phyloP scores from a whole-genome alignment of 805 yeast species.

The Metschnikowia lochheadii region DNA sequence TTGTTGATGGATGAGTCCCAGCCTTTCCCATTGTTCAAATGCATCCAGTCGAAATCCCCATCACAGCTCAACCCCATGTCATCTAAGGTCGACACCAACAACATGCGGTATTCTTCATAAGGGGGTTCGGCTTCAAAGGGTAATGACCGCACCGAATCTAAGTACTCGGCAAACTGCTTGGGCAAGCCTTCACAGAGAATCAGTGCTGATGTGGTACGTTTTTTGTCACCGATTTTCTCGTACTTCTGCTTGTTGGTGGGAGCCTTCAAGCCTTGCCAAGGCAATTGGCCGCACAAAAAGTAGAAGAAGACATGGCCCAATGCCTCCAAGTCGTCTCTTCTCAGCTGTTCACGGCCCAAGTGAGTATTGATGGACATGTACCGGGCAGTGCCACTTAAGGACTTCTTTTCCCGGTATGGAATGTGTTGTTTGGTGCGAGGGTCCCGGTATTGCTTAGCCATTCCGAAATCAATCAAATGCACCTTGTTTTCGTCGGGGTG shows the following conservation, averaged over 20 bases:
- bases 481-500: conserved; percentile 60
- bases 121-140: conserved; percentile 80
- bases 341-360: conserved; percentile 91
- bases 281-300: conserved; percentile 91
- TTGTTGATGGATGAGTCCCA: conserved; percentile 76
- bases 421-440: conserved; percentile 77
- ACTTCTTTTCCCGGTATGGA: conserved; percentile 92
- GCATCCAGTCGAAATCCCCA: conserved; percentile 78
- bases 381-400: conserved; percentile 95
- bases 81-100: conserved; percentile 56
- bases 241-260: conserved; percentile 95
- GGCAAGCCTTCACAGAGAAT: conserved; percentile 77
- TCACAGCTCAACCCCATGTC: conserved; percentile 59
- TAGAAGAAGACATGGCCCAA: conserved; percentile 92
- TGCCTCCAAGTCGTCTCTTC: conserved; percentile 95
- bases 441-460: conserved; percentile 83
- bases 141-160: conserved; percentile 61
- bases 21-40: conserved; percentile 71
- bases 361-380: conserved; percentile 95
- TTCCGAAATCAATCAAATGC: conserved; percentile 77
- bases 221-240: conserved; percentile 93
- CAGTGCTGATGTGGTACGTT: conserved; percentile 84
- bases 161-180: conserved; percentile 67
- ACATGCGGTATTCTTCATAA: conserved; percentile 59
- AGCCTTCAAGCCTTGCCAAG: conserved; percentile 98